A percentile compares a stretch with the other conserved stretches of the same genome.
Conservation (phyloP, 176 grass and related monocot genomes). For the Eragrostis curvula region DNA sequence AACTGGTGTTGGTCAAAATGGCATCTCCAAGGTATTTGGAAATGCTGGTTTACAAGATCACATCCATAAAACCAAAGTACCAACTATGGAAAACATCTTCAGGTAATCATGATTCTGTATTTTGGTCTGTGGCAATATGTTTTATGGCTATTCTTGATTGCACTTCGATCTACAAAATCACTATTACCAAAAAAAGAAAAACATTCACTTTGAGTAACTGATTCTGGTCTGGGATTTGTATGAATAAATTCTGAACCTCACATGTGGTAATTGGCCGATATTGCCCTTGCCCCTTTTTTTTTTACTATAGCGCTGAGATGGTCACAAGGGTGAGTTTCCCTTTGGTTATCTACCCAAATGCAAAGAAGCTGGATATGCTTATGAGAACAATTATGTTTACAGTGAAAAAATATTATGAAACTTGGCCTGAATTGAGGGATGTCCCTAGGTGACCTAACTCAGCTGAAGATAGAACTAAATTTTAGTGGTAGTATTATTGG, state of each 20-base stretch:
- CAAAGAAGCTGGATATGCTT: not conserved
- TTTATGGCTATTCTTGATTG: slow-evolving; percentile 11
- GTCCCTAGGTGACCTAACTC: not conserved
- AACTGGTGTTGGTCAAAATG: slow-evolving; percentile 38
- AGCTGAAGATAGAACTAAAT: not conserved
- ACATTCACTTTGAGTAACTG: slow-evolving; percentile 4
- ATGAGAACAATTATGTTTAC: not conserved
- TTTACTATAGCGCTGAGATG: not conserved
- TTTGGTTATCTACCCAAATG: not conserved
- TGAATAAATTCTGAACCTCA: slow-evolving; percentile 21
- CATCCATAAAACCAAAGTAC: slow-evolving; percentile 26
- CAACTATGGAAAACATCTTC: slow-evolving; percentile 38
- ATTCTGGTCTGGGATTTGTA: not conserved
- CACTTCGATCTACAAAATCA: not conserved
- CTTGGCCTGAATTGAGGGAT: not conserved
- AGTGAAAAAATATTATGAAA: not conserved
- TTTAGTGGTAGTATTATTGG: not conserved
- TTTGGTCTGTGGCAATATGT: slow-evolving; percentile 15
- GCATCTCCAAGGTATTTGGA: slow-evolving; percentile 37
- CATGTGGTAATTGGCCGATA: not conserved
- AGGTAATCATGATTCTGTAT: slow-evolving; percentile 42
- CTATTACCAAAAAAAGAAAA: not conserved
- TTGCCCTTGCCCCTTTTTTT: not conserved
- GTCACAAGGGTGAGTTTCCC: not conserved
- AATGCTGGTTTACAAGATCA: slow-evolving; percentile 29